phyloP scores from a whole-genome alignment of 2,329 filamentous ascomycete species.

The Pseudogymnoascus sp. region DNA sequence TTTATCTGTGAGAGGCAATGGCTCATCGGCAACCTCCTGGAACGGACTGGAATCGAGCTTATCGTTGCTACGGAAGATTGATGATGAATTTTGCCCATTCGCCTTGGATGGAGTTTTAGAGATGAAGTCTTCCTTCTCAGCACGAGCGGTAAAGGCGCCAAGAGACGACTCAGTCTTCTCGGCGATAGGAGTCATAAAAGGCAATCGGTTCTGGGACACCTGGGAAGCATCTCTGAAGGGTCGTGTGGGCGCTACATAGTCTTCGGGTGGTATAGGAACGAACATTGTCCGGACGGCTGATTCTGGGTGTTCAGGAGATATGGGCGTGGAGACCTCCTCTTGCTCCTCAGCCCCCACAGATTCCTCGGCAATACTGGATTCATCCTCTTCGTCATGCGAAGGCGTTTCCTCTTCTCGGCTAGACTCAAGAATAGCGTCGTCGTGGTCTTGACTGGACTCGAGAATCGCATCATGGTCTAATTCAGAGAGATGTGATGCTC shows the following conservation, averaged over 20 bases:
- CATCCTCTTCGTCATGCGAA: conserved; percentile 13
- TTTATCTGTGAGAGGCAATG: conserved; percentile 37
- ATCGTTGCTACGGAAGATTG: not conserved
- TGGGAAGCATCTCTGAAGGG: conserved; percentile 75
- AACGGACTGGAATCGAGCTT: conserved; percentile 52
- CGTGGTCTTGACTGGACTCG: not conserved
- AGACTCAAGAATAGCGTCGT: conserved; percentile 1
- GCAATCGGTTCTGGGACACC: conserved; percentile 80
- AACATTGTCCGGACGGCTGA: conserved; percentile 58
- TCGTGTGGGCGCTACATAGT: conserved; percentile 71
- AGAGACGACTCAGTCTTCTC: conserved; percentile 89
- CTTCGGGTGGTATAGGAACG: conserved; percentile 74
- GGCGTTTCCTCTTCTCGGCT: conserved; percentile 16
- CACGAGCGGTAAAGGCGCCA: conserved; percentile 52
- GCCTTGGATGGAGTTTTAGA: conserved; percentile 70
- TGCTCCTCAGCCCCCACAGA: conserved; percentile 24
- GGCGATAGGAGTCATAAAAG: conserved; percentile 98
- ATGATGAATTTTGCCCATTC: conserved; percentile 19
- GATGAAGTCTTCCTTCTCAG: conserved; percentile 50
- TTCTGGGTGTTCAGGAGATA: conserved; percentile 29
- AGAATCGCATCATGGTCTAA: conserved; percentile 28
- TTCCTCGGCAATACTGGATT: not conserved
- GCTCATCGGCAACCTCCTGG: conserved; percentile 52
- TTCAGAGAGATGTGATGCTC: conserved; percentile 35
- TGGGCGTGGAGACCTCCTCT: conserved; percentile 40